Conservation (phyloP, 2,329 filamentous ascomycete genomes). For the Colletotrichum coccodes region DNA sequence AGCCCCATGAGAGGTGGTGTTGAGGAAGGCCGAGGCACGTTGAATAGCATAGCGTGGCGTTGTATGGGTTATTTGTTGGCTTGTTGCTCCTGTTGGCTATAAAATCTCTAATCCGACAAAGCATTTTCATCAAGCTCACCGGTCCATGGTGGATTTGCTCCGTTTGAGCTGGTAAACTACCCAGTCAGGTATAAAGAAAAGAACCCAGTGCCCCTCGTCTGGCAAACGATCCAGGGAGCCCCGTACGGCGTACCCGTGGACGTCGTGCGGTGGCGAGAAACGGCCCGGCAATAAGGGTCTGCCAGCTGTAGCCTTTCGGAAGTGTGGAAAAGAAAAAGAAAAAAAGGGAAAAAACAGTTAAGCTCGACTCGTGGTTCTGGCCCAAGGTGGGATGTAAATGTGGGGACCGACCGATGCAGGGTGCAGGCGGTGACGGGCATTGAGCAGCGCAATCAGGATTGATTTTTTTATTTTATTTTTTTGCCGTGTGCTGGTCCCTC, state of each 20-base stretch:
- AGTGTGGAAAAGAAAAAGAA: neutral
- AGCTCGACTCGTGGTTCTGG: neutral
- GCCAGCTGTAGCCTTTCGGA: slow-evolving; percentile 10
- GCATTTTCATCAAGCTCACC: neutral
- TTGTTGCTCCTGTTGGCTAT: neutral
- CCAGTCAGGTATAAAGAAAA: neutral
- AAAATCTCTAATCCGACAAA: neutral
- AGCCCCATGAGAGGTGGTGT: slow-evolving; percentile 80
- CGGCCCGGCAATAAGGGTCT: slow-evolving; percentile 28
- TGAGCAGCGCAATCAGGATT: slow-evolving; percentile 27
- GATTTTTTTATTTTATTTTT: slow-evolving; percentile 14
- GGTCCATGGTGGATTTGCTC: neutral
- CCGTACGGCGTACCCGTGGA: neutral
- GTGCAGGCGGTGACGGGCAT: slow-evolving; percentile 33
- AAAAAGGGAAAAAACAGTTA: neutral
- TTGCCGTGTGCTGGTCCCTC: neutral
- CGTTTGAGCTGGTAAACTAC: neutral
- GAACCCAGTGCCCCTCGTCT: neutral
- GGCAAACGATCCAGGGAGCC: too few species aligned
- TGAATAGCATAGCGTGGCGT: slow-evolving; percentile 18
- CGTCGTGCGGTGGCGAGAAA: slow-evolving; percentile 4
- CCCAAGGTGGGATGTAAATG: slow-evolving; percentile 8
- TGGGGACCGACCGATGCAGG: slow-evolving; percentile 15
- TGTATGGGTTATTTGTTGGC: slow-evolving; percentile 1
- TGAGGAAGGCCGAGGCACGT: slow-evolving; percentile 43